Evolutionary conservation across 208 protist species (phyloP).

Genomic region (Zelonia costaricensis): DNA sequence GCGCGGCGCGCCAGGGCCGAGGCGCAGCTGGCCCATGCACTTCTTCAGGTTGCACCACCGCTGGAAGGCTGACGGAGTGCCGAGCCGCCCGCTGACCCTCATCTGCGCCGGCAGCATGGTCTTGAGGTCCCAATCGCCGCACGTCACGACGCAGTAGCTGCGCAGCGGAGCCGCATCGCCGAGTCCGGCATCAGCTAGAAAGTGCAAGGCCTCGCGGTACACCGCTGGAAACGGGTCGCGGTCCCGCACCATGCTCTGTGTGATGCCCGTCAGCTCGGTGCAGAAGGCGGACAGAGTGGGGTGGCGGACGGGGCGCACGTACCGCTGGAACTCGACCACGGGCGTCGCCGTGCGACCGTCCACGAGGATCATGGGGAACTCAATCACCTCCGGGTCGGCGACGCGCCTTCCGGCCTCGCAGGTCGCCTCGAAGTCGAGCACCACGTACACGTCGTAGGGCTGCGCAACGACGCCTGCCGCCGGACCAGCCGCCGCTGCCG

Average conservation of each 20-base stretch:
- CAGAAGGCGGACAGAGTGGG: slow-evolving; percentile 81
- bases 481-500: background rate
- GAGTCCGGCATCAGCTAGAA: slow-evolving; percentile 44
- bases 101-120: slow-evolving; percentile 84
- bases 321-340: slow-evolving; percentile 86
- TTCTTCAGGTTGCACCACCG: slow-evolving; percentile 93
- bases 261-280: slow-evolving; percentile 88
- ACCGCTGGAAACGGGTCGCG: slow-evolving; percentile 66
- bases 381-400: slow-evolving; percentile 76
- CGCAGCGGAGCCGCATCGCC: slow-evolving; percentile 46
- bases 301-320: slow-evolving; percentile 73
- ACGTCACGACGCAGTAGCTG: slow-evolving; percentile 90
- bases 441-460: slow-evolving; percentile 66
- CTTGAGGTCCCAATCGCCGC: slow-evolving; percentile 94
- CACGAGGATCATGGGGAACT: slow-evolving; percentile 88
- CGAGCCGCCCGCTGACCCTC: slow-evolving; percentile 23
- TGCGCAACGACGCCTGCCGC: slow-evolving; percentile 5
- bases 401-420: slow-evolving; percentile 62
- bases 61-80: slow-evolving; percentile 28
- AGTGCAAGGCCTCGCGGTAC: slow-evolving; percentile 57
- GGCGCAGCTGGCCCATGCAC: slow-evolving; percentile 41
- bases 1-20: background rate
- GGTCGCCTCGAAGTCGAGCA: slow-evolving; percentile 96
- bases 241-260: slow-evolving; percentile 57
- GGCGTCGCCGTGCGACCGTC: slow-evolving; percentile 44